Evolutionary conservation across 2,329 filamentous ascomycete genomes (phyloP).

Genomic region (Exophiala viscosa): DNA sequence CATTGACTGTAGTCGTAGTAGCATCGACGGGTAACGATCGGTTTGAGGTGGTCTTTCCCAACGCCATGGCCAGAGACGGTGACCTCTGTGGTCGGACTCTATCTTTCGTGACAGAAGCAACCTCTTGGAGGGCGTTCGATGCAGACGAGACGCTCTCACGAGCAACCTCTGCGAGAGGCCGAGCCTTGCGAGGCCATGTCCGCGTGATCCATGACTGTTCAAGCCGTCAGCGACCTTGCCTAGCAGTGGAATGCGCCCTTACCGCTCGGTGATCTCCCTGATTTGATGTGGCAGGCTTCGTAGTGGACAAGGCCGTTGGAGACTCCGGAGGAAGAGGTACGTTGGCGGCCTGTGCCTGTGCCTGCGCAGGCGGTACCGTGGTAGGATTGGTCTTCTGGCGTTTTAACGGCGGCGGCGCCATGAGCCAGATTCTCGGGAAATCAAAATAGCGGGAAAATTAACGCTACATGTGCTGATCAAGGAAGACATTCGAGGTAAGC

Average conservation of each 20-base stretch:
- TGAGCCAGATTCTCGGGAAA: conserved; percentile 1
- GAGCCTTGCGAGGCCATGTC: conserved; percentile 48
- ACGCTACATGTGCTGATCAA: not conserved
- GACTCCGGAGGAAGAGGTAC: conserved; percentile 20
- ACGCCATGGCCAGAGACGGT: conserved; percentile 42
- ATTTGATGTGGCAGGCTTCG: not conserved
- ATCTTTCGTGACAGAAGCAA: conserved; percentile 30
- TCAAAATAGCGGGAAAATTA: not conserved
- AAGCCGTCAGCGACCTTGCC: not conserved
- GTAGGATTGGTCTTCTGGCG: conserved; percentile 27
- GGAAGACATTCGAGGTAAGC: too few species aligned
- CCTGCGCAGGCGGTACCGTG: conserved; percentile 3
- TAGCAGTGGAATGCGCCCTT: not conserved
- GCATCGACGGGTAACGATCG: conserved; percentile 45
- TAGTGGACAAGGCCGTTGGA: not conserved
- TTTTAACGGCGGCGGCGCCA: conserved; percentile 27
- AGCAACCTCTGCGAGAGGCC: conserved; percentile 48
- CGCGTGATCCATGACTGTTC: conserved; percentile 40
- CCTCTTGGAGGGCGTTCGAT: conserved; percentile 36
- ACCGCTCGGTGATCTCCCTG: conserved; percentile 16
- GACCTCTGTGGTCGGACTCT: conserved; percentile 33
- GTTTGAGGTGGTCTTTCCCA: conserved; percentile 35
- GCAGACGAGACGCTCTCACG: conserved; percentile 48
- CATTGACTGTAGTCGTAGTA: conserved; percentile 45
- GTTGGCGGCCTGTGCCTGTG: conserved; percentile 14